A percentile compares a stretch with the other conserved stretches of the same genome.
Evolutionary conservation across 345 rosid genomes (phyloP).

Genomic region (Psidium guajava): DNA sequence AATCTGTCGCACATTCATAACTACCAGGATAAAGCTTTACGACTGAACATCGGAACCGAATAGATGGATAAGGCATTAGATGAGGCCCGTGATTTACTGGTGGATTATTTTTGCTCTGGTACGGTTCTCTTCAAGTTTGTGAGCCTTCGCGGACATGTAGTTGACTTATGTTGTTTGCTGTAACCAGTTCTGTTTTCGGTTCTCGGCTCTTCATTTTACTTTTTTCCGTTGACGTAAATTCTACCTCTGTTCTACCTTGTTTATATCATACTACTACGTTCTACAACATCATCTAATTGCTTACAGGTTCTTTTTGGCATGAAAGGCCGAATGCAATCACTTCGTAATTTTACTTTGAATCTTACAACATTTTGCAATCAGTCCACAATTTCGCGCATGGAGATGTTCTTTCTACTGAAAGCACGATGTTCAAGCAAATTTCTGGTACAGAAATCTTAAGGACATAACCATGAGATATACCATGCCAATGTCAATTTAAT

Average conservation of each 20-base stretch:
- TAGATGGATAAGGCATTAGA: not conserved
- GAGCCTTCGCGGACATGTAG: not conserved
- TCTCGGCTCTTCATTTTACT: not conserved
- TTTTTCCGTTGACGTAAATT: not conserved
- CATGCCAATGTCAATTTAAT: not conserved
- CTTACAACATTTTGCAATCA: not conserved
- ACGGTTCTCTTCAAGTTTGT: not conserved
- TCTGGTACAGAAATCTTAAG: not conserved
- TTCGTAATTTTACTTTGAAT: not conserved
- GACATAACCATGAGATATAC: not conserved
- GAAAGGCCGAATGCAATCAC: not conserved
- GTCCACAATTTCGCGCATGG: not conserved
- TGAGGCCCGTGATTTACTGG: not conserved
- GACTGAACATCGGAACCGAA: constrained; percentile 2
- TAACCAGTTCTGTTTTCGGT: not conserved
- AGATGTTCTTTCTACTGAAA: not conserved
- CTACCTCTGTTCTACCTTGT: not conserved
- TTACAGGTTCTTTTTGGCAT: not conserved
- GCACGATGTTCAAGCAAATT: not conserved
- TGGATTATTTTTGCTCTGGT: not conserved
- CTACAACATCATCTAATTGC: not conserved
- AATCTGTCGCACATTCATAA: constrained; percentile 12
- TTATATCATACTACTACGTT: not conserved
- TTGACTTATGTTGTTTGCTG: not conserved
- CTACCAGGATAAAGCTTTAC: constrained; percentile 16